Base-by-base conservation (phyloP, 163 green algal genomes). In the Prototheca wickerhamii region DNA sequence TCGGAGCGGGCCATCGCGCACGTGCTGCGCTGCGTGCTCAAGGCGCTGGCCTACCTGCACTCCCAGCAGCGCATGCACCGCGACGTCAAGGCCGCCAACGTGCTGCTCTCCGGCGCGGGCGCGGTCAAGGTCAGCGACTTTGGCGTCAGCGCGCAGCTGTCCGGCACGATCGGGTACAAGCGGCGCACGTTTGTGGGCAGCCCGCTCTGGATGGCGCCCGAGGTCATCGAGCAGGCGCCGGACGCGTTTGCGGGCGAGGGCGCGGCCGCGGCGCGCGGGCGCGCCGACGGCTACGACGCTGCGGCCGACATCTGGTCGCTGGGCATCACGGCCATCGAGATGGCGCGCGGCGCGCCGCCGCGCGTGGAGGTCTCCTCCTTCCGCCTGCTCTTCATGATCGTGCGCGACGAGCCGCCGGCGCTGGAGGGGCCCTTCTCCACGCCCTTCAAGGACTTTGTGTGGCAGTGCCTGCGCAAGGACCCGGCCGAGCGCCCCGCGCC, bases 321-420 rank as follows among this genome's bases (percentile, higher is more conserved):
- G 32, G 90, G 90, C 51, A 97, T 97, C 75, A 95, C 91, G 4
- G 89, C 90, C 26, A 95, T 96, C 49, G 91, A 97, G 82, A 92
- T 98, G 83, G 92, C 92, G 4, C 82, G 76, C n/a, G 89, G 89
- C 10, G 51, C 81, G 52, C 91, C 92, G 3, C 92, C 92, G 0
- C 81, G 91, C 62, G 73, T 82, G 20, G 70, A 91, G 33, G 60
- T 96, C 57, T 82, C 95, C 58, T 88, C 89, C 49, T 94, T 98
- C 84, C 81, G 85, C 0, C 89, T 91, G 30, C 80, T 98, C 35
- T 98, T 98, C 81, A 69, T 96, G 49, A 97, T 98, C 61, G 88
- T 93, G 30, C 90, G 90, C 62, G 69, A 86, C 46, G 71, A 81
- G 4, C 74, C 91, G 21, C 91, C 91, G 0, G 17, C 65, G 31